Percentiles rank a stretch among this genome's conserved stretches.
These are phyloP conservation scores for Datisca glomerata DNA, from an alignment of 306 rosid genomes.

Conservation along the genomic window DNA sequence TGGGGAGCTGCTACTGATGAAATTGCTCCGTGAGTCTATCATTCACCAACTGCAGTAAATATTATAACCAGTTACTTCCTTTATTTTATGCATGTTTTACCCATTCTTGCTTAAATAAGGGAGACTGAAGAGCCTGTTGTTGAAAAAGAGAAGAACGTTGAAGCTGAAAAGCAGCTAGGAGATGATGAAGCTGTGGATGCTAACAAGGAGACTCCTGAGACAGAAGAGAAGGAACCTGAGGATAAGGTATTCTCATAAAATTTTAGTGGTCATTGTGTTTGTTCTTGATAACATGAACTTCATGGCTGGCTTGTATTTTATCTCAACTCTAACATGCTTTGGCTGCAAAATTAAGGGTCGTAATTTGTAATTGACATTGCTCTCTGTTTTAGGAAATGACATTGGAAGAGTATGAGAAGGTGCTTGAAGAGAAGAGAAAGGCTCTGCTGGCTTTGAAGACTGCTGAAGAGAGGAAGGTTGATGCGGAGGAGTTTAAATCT, in stretches of 20 bases:
- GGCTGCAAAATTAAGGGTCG: no score
- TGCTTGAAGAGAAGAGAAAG: conserved; percentile 81
- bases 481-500: conserved; percentile 42
- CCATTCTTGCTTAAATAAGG: conserved; percentile 17
- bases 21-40: conserved; percentile 31
- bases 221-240: conserved; percentile 65
- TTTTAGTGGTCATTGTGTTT: no score
- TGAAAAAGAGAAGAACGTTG: conserved; percentile 53
- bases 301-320: no score
- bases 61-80: neutral
- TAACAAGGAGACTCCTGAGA: conserved; percentile 55
- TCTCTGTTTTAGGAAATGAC: conserved; percentile 66
- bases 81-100: neutral
- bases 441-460: conserved; percentile 45
- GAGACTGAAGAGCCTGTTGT: conserved; percentile 35
- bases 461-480: conserved; percentile 69
- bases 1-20: conserved; percentile 33
- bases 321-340: no score
- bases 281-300: no score
- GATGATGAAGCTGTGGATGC: conserved; percentile 47
- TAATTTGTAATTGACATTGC: neutral
- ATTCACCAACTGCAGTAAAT: neutral
- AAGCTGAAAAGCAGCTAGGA: conserved; percentile 46
- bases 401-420: conserved; percentile 75
- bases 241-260: conserved; percentile 44